Base-by-base conservation (phyloP, 352 stramenopile genomes). In the Blastocystis sp. region DNA sequence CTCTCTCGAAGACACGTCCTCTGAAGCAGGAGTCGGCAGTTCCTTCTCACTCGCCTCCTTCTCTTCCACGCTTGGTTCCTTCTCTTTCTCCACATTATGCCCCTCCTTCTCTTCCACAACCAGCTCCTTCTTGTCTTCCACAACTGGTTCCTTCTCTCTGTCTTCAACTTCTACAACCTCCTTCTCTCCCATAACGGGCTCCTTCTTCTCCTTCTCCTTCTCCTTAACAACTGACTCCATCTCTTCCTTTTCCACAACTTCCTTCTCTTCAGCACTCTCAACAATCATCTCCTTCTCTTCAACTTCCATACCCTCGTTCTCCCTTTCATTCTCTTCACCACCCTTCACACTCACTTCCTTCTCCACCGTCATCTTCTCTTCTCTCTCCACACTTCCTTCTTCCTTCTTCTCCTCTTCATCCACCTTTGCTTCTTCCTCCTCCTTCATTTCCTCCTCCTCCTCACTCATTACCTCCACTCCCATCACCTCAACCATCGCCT, bases 381-480 rank as follows among this genome's bases (percentile, higher is more conserved):
- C 78, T 17, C 41, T 41, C 7, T 76, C 43, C 9, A n/a, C 41
- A 45, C 81, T 60, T 9, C 89, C 88, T 19, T 86, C 69, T 94
- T 90, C 43, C 90, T 92, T 56, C 89, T 91, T 34, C 28, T 34
- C 28, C 28, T 34, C 28, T 34, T 34, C 28, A 34, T 34, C 28
- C 28, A 34, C 28, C 28, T 0, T 88, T 90, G 91, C 90, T 53
- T 94, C 86, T 62, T 94, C 92, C 89, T 53, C 38, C 5, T 77
- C 66, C 66, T 77, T 59, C 66, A n/a, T 19, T 77, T 77, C 43
- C 14, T 38, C 91, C 86, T 93, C 91, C n/a, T 95, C 76, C 38
- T 86, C 86, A 84, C 96, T 91, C 52, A 96, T 91, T 90, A 96
- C 93, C 90, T 95, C 96, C 67, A 34, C 28, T 34, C 28, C 28